Evolutionary conservation across 2,329 filamentous ascomycete genomes (phyloP), one percentile per base, ranked within the genome.

Genomic region (Trichophyton schoenleinii): DNA sequence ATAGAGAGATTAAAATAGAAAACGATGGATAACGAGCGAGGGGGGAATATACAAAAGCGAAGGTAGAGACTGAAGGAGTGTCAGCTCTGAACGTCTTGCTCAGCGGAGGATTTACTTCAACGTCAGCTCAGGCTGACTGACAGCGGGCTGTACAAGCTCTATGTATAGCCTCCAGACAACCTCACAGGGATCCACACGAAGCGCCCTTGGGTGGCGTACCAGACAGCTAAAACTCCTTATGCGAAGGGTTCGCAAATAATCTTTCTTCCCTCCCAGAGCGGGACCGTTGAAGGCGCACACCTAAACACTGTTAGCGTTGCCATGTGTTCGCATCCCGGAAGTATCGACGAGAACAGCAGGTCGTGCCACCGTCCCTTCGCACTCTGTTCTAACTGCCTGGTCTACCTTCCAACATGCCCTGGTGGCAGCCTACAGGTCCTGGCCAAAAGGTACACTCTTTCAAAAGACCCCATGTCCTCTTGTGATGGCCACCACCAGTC

Each of bases 251-350:
- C 25, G n/a, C 11, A 53, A 31, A 34, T 48, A 34, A 31, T 53
- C 25, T 36, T 20, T 55, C 34, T 9, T 36, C 13, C 31, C 25
- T 34, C 15, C 13, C 8, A 55, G 13, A 11, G 49, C 49, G 49
- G 49, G 49, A 34, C 49, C 49, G 49, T 55, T 55, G 31, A 36
- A 55, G 31, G 11, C 49, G 28, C 20, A 55, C 41, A 44, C 41
- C 41, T 44, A 44, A 44, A 15, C 15, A 25, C 25, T 36, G 49
- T 36, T 55, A 55, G 49, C 28, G 13, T 36, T 55, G 25, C 49
- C 49, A 55, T 55, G 49, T 55, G 49, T 55, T 55, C 28, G 49
- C 49, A 28, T 55, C 25, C 49, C 49, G 49, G n/a, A 55, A 55
- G 49, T 28, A 55, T 55, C 28, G 13, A 55, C 49, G 34, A 28